phyloP scores from a whole-genome alignment of 495 filamentous ascomycete species.

The Daldinia childiae region DNA sequence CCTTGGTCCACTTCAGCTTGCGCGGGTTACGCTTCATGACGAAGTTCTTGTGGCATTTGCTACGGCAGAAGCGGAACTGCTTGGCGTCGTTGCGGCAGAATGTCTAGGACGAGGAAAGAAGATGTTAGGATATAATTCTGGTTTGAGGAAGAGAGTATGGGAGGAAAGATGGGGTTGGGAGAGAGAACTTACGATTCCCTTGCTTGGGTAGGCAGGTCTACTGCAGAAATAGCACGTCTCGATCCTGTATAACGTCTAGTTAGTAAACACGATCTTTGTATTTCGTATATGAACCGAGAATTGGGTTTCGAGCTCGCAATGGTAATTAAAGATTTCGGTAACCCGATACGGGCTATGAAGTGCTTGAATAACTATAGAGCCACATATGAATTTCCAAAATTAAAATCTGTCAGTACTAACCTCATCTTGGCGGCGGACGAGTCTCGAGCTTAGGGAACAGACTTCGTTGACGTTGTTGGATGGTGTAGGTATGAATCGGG shows the following conservation, averaged over 20 bases:
- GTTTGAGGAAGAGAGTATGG: conserved; percentile 51
- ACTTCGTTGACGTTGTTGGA: conserved; percentile 13
- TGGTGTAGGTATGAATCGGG: conserved; percentile 14
- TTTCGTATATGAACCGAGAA: background rate
- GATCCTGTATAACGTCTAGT: conserved; percentile 52
- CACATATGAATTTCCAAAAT: background rate
- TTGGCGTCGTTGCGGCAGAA: conserved; percentile 60
- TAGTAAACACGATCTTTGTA: conserved; percentile 11
- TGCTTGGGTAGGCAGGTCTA: conserved; percentile 82
- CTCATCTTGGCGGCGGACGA: conserved; percentile 50
- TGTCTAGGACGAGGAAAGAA: background rate
- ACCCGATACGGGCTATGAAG: background rate
- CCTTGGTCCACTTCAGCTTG: conserved; percentile 82
- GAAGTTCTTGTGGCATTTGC: conserved; percentile 97
- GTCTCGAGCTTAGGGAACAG: conserved; percentile 6
- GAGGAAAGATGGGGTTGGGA: conserved; percentile 49
- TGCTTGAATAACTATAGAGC: background rate
- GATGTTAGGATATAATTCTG: conserved; percentile 2
- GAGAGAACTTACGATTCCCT: conserved; percentile 69
- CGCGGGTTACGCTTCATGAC: conserved; percentile 92
- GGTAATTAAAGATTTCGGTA: background rate
- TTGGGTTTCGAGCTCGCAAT: conserved; percentile 4
- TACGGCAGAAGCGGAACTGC: conserved; percentile 52
- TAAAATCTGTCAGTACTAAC: conserved; percentile 30
- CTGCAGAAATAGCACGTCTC: conserved; percentile 95